Percentiles rank a stretch among this genome's conserved stretches.
phyloP scores from a whole-genome alignment of 805 yeast genomes.

The Candida vaughaniae region DNA sequence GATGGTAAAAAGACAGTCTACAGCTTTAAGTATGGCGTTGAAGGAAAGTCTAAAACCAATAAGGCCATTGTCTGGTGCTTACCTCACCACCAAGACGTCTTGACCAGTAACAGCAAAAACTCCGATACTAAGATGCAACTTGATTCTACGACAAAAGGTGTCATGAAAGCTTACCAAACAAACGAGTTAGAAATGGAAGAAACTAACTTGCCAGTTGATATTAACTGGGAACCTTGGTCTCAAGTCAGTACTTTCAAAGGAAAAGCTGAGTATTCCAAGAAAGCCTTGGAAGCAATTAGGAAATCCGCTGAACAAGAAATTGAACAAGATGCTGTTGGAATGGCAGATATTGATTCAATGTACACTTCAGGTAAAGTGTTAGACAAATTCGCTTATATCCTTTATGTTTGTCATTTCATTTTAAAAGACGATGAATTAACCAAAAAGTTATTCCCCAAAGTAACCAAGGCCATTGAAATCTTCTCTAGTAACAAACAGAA shows the following conservation, averaged over 20 bases:
- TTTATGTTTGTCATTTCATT: conserved; percentile 68
- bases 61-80: conserved; percentile 46
- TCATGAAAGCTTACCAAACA: conserved; percentile 44
- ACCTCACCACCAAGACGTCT: conserved; percentile 49
- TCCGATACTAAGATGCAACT: conserved; percentile 33
- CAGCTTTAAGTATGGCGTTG: conserved; percentile 25
- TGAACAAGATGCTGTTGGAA: conserved; percentile 51
- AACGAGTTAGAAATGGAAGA: conserved; percentile 42
- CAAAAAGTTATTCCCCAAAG: conserved; percentile 46
- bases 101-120: conserved; percentile 25
- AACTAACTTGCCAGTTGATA: conserved; percentile 35
- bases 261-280: conserved; percentile 26
- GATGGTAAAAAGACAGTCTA: conserved; percentile 26
- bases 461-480: conserved; percentile 67
- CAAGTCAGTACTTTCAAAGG: conserved; percentile 34
- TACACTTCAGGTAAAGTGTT: conserved; percentile 85
- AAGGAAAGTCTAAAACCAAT: conserved; percentile 26
- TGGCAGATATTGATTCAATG: conserved; percentile 78
- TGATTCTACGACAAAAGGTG: conserved; percentile 53
- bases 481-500: conserved; percentile 57
- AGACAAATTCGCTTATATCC: conserved; percentile 87
- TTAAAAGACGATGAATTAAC: conserved; percentile 57
- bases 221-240: conserved; percentile 59
- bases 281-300: conserved; percentile 36
- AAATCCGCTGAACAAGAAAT: conserved; percentile 54